These are phyloP conservation scores for Tetrapisispora phaffii DNA, from an alignment of 805 yeast genomes.

Conservation along the genomic window DNA sequence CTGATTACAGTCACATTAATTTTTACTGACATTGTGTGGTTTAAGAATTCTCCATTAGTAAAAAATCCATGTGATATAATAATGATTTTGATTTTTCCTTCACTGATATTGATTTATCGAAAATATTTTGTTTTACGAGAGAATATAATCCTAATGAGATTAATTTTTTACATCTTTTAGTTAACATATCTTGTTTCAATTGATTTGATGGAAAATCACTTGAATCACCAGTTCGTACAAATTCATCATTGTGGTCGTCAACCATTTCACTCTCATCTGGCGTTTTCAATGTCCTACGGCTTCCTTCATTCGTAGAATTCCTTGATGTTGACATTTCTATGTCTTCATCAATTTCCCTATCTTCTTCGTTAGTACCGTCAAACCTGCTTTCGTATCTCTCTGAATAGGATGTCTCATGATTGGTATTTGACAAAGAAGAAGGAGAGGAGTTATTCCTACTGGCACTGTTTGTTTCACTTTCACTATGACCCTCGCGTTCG, in stretches of 20 bases:
- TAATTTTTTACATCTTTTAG: conserved; percentile 22
- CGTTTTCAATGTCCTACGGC: background rate
- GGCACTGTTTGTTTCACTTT: background rate
- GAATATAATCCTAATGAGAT: conserved; percentile 23
- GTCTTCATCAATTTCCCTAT: background rate
- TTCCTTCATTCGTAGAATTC: background rate
- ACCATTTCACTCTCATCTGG: background rate
- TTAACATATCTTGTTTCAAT: background rate
- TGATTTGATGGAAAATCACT: background rate
- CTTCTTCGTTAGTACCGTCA: too few relatives aligned
- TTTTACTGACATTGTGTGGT: too few relatives aligned
- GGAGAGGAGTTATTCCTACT: background rate
- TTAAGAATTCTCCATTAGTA: conserved; percentile 11
- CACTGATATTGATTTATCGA: conserved; percentile 21
- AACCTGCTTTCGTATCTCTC: background rate
- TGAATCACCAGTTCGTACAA: conserved; percentile 8
- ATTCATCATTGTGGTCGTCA: conserved; percentile 6
- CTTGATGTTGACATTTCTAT: conserved; percentile 1
- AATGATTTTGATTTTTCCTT: conserved; percentile 27
- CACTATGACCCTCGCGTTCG: background rate
- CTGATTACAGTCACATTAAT: too few relatives aligned
- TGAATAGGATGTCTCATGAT: background rate
- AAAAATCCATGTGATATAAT: conserved; percentile 25
- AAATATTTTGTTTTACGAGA: conserved; percentile 20
- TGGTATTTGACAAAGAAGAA: background rate